These are phyloP conservation scores for Herpetospermum pedunculosum DNA, from an alignment of 306 rosid species.

Conservation along the genomic window DNA sequence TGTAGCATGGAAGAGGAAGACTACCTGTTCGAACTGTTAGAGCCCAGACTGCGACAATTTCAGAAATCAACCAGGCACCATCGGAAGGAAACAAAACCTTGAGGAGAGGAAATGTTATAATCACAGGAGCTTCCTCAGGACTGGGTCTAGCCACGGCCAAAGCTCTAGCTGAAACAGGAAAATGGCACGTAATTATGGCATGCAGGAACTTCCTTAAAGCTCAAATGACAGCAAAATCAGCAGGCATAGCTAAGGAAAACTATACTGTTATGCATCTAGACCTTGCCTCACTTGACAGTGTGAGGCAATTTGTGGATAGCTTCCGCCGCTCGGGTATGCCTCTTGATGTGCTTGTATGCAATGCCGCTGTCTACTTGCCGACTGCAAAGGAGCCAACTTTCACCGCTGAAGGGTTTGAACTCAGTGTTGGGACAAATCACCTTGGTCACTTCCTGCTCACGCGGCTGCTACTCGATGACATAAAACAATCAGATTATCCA, in stretches of 20 bases:
- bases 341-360: constrained; percentile 76
- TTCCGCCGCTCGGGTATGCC: constrained; percentile 51
- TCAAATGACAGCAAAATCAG: constrained; percentile 81
- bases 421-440: constrained; percentile 89
- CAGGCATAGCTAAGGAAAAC: constrained; percentile 70
- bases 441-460: constrained; percentile 90
- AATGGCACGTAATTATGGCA: constrained; percentile 94
- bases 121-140: constrained; percentile 92
- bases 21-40: constrained; percentile 25
- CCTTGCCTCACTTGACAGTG: constrained; percentile 88
- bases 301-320: constrained; percentile 75
- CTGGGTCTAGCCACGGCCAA: constrained; percentile 91
- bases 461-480: constrained; percentile 59
- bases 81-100: constrained; percentile 76
- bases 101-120: constrained; percentile 65
- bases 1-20: not conserved
- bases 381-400: constrained; percentile 88
- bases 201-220: constrained; percentile 97
- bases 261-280: constrained; percentile 78
- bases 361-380: constrained; percentile 87
- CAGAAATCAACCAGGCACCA: constrained; percentile 38
- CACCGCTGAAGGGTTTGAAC: constrained; percentile 90
- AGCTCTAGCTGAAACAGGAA: constrained; percentile 88
- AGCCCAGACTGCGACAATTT: constrained; percentile 50
- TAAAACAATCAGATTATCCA: constrained; percentile 72